Base-by-base conservation (phyloP, 169 alveolate species). In the Plasmodium malariae region DNA sequence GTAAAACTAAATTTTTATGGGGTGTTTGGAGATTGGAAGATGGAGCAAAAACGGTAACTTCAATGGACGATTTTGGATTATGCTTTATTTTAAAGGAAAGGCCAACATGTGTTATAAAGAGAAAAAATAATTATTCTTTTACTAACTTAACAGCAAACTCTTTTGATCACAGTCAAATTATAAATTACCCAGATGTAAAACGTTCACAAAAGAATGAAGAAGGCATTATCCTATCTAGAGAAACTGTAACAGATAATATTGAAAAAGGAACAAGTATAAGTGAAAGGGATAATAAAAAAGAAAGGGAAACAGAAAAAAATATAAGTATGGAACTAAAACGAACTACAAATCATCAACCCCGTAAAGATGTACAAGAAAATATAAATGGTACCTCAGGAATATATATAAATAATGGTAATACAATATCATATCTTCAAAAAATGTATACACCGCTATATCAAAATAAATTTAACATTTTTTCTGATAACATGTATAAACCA, bases 1-100 rank as follows among this genome's bases (percentile, higher is more conserved):
- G 67, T 19, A 48, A 19, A 28, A 14, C 5, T n/a, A 24, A 40
- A n/a, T 76, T 37, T 54, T 30, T 76, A 32, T 76, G 89, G 89
- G 89, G 89, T 24, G 70, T 76, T 51, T 76, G 89, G 89, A 21
- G 6, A 30, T 73, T 73, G 28, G 87, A 55, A 34, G 43, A 9
- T 57, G 30, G 49, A 21, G 30, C 49, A 34, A 59, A 74, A 36
- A 74, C 40, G 24, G 21, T 55, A 57, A 48, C 3, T 43, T 76
- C 89, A 48, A 76, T 76, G 89, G 12, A 76, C 63, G 76, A 76
- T 36, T 43, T 65, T 28, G 89, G 89, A 37, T 28, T 30, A 37
- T 76, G 89, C 45, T 3, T 54, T 21, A 21, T 76, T 62, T 55
- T 76, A 12, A 43, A 30, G 32, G 17, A 60, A 67, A 76, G 11